A percentile compares a stretch with the other conserved stretches of the same genome.
These are phyloP conservation scores for Gossypioides kirkii DNA, from an alignment of 345 rosid species.

Conservation along the genomic window DNA sequence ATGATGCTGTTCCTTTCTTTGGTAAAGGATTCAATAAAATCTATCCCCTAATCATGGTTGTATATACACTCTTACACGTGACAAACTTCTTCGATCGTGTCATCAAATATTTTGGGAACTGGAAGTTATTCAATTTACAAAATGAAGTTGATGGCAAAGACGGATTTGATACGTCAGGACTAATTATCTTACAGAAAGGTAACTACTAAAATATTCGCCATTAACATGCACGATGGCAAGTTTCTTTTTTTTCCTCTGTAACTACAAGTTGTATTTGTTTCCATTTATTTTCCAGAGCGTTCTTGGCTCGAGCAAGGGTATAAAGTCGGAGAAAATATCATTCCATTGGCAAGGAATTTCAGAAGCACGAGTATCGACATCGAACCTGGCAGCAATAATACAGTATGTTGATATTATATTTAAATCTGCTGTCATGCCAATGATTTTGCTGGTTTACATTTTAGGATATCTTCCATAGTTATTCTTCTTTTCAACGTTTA, in stretches of 20 bases:
- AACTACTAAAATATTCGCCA: not conserved
- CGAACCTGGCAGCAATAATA: conserved; percentile 42
- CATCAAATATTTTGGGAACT: conserved; percentile 60
- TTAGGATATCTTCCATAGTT: not conserved
- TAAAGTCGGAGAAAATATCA: conserved; percentile 76
- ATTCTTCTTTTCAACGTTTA: not conserved
- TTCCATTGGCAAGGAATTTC: conserved; percentile 88
- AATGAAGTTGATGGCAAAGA: conserved; percentile 51
- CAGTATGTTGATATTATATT: conserved; percentile 32
- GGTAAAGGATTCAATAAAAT: conserved; percentile 63
- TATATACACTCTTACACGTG: conserved; percentile 56
- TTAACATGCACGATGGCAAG: not conserved
- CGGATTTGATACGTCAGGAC: conserved; percentile 68
- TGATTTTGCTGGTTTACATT: not conserved
- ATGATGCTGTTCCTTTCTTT: conserved; percentile 56
- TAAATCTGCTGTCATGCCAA: not conserved
- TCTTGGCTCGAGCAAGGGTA: conserved; percentile 80
- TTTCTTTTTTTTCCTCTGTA: not conserved
- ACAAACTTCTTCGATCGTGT: conserved; percentile 64
- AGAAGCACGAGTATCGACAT: conserved; percentile 39
- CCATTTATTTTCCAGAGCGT: conserved; percentile 45
- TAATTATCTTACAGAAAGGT: conserved; percentile 69
- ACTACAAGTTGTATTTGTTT: not conserved
- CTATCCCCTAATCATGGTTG: conserved; percentile 77
- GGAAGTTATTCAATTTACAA: conserved; percentile 58